phyloP scores from a whole-genome alignment of 352 stramenopile genomes.

The Globisporangium mamillatum region DNA sequence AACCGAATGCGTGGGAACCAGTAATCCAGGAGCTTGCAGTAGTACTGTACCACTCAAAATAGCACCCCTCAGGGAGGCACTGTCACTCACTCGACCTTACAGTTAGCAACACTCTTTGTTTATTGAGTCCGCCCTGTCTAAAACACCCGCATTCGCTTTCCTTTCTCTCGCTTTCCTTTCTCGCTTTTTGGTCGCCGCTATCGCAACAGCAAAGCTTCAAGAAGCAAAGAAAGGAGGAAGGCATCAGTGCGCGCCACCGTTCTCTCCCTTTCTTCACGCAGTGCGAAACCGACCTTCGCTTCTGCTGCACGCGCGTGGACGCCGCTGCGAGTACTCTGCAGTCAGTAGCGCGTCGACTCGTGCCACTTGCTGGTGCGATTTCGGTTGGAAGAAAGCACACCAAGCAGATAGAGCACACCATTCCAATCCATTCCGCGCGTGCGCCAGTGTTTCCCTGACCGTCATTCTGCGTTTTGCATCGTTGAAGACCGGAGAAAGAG shows the following conservation, averaged over 20 bases:
- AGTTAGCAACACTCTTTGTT: not conserved
- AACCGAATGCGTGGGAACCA: not conserved
- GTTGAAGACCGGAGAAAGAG: constrained; percentile 2
- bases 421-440: not conserved
- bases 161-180: constrained; percentile 2
- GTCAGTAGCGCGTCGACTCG: not conserved
- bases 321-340: no score
- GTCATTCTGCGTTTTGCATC: not conserved
- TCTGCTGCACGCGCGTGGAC: not conserved
- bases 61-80: not conserved
- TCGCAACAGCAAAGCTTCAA: constrained; percentile 8
- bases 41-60: not conserved
- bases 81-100: not conserved
- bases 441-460: not conserved
- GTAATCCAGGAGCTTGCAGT: not conserved
- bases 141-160: not conserved
- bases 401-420: not conserved
- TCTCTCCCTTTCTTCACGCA: not conserved
- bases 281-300: constrained; percentile 5
- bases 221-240: constrained; percentile 6
- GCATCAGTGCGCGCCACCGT: not conserved
- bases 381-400: not conserved
- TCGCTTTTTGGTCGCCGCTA: not conserved
- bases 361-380: not conserved
- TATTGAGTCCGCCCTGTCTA: constrained; percentile 5